phyloP scores from a whole-genome alignment of 2,329 filamentous ascomycete genomes.

The Microcyclospora tardicrescens region DNA sequence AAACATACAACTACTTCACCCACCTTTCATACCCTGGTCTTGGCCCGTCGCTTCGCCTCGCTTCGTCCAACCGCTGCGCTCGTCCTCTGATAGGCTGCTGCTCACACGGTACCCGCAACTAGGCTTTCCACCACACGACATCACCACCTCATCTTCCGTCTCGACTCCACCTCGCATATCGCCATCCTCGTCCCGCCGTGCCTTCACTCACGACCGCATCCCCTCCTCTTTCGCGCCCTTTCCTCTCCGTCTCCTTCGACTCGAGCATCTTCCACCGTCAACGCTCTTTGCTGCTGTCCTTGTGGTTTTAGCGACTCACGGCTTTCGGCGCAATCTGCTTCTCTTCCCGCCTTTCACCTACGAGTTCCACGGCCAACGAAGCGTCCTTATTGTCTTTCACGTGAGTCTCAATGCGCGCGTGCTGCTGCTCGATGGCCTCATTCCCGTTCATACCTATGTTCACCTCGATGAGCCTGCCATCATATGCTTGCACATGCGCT shows the following conservation, averaged over 20 bases:
- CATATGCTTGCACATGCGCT: constrained; percentile 5
- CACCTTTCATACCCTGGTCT: constrained; percentile 1
- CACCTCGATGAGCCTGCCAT: neutral
- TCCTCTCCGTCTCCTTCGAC: constrained; percentile 1
- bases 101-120: neutral
- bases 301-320: constrained; percentile 1
- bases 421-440: neutral
- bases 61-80: too few relatives aligned
- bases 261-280: neutral
- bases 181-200: neutral
- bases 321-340: constrained; percentile 11
- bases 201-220: constrained; percentile 1
- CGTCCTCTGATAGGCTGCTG: neutral
- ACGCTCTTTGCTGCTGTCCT: constrained; percentile 1
- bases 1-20: neutral
- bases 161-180: constrained; percentile 1
- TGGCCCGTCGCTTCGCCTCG: neutral
- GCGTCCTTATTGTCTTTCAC: constrained; percentile 20
- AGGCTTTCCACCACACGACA: neutral
- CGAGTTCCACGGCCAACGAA: constrained; percentile 19
- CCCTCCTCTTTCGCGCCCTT: constrained; percentile 1
- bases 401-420: constrained; percentile 9
- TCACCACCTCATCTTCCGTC: neutral
- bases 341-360: constrained; percentile 8
- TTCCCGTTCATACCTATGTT: neutral